A percentile compares a stretch with the other conserved stretches of the same genome.
phyloP scores from a whole-genome alignment of 768 basidiomycete genomes.

The Pulveroboletus sp. region DNA sequence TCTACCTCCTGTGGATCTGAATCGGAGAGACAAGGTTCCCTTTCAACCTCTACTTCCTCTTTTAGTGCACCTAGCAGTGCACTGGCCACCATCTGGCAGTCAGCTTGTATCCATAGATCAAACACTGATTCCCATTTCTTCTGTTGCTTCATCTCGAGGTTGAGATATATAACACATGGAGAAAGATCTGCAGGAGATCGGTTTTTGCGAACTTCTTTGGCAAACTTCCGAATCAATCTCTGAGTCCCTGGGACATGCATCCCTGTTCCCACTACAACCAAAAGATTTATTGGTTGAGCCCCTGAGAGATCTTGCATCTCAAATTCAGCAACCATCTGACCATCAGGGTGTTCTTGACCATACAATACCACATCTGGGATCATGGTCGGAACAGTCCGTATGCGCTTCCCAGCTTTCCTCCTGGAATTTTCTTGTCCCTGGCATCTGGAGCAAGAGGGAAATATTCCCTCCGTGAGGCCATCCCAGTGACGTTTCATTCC shows the following conservation, averaged over 20 bases:
- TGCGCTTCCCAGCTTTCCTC: neutral
- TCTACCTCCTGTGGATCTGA: no score
- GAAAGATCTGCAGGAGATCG: neutral
- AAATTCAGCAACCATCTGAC: neutral
- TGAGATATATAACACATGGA: conserved; percentile 2
- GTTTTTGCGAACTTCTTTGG: neutral
- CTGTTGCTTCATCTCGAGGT: conserved; percentile 1
- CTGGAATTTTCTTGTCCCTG: neutral
- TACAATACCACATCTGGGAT: conserved; percentile 12
- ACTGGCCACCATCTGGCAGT: conserved; percentile 6
- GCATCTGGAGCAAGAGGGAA: conserved; percentile 4
- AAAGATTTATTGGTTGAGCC: neutral
- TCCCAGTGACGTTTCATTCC: neutral
- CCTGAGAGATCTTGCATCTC: conserved; percentile 2
- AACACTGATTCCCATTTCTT: conserved; percentile 5
- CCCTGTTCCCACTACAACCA: conserved; percentile 10
- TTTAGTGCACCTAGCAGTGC: neutral
- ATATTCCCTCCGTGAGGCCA: neutral
- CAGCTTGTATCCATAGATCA: conserved; percentile 7
- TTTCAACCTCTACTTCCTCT: no score
- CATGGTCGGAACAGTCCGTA: neutral
- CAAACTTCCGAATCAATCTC: conserved; percentile 4
- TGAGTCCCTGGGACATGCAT: conserved; percentile 15
- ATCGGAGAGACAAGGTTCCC: no score
- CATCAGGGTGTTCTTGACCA: conserved; percentile 4